These are phyloP conservation scores for Trametes punicea DNA, from an alignment of 768 basidiomycete species.

Conservation along the genomic window DNA sequence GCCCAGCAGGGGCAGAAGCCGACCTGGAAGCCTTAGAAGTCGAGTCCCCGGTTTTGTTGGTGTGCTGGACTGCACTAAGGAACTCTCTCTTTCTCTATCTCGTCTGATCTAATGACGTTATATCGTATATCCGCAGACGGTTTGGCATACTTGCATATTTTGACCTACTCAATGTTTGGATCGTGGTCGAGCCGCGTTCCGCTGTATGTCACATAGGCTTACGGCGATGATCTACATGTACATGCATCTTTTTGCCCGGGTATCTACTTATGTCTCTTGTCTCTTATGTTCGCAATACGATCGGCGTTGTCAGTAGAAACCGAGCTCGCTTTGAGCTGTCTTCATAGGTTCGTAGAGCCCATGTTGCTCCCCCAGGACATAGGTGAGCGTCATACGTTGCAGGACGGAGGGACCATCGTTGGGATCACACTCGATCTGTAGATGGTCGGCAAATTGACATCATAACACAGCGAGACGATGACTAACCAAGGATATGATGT, in stretches of 20 bases:
- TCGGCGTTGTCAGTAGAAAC: conserved; percentile 3
- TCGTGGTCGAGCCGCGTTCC: conserved; percentile 1
- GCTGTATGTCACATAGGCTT: conserved; percentile 8
- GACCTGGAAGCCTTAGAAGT: conserved; percentile 23
- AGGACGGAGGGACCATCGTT: conserved; percentile 53
- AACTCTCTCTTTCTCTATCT: not conserved
- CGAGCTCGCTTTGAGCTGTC: conserved; percentile 15
- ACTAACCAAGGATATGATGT: conserved; percentile 80
- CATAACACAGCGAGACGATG: not conserved
- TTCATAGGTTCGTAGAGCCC: conserved; percentile 43
- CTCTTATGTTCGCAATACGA: not conserved
- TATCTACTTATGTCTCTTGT: not conserved
- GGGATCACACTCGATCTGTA: conserved; percentile 58
- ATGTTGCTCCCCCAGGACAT: conserved; percentile 80
- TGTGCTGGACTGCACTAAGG: not conserved
- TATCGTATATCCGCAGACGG: not conserved
- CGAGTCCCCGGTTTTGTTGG: not conserved
- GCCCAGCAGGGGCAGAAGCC: conserved; percentile 15
- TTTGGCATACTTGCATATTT: not conserved
- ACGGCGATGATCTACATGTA: conserved; percentile 8
- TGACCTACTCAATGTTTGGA: not conserved
- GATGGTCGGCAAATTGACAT: not conserved
- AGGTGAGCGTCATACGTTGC: conserved; percentile 73
- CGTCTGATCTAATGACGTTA: conserved; percentile 11
- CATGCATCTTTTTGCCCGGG: not conserved